Evolutionary conservation across 192 early-diverging fungal species (phyloP), one percentile per base, ranked within the genome.

Genomic region (Coemansia sp.): DNA sequence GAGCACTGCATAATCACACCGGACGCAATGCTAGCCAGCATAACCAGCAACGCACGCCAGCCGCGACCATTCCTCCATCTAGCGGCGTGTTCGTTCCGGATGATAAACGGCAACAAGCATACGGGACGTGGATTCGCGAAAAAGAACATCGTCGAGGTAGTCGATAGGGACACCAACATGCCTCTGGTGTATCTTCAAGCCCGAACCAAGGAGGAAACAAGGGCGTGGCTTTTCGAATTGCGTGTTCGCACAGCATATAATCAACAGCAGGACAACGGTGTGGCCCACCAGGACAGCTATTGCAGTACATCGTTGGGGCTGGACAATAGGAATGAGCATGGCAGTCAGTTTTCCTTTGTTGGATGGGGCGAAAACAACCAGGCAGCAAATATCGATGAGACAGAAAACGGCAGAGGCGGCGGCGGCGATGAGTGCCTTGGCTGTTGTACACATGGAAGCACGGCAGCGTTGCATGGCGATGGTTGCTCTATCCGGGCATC

Each of bases 191-290:
- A 59, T 34, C 55, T 67, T 33, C 70, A 66, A n/a, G 70, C 70
- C 0, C 40, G 53, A 6, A 54, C 64, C 50, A 62, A 41, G 38
- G 48, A 47, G 4, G 70, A 73, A 41, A 73, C 70, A 41, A 42
- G 55, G 23, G 70, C 70, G 38, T 73, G 70, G 70, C 59, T 73
- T 42, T 44, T 67, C 13, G 64, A 66, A 23, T 36, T 73, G 64
- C 70, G 65, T 33, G 19, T 33, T 54, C 23, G 33, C n/a, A 25
- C 15, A 25, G 45, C 45, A 25, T 25, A 48, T 11, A 25, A 25
- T 25, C 45, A 48, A 13, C 45, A 48, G 25, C 9, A 48, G 6
- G 25, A 48, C 23, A 13, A 22, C 22, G 23, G 22, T 13, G 22
- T 6, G 6, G 7, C 25, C 10, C 45, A 25, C 45, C 45, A 48